Evolutionary conservation across 83 land plant genomes (phyloP).

Genomic region (Diphasiastrum complanatum): DNA sequence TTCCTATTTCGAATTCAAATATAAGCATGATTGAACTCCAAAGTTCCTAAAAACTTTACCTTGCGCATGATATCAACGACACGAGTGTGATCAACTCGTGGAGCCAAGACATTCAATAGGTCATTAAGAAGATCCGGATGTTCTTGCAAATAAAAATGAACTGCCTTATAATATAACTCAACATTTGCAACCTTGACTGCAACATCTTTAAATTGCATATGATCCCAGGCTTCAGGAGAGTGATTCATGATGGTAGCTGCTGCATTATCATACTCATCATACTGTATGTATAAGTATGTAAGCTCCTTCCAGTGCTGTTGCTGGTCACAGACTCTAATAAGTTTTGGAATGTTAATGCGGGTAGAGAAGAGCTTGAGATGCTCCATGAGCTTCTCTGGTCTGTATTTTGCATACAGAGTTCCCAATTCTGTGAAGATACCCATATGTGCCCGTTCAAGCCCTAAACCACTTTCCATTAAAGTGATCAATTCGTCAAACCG

Average conservation of each 20-base stretch:
- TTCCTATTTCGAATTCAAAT: neutral
- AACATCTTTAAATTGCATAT: slow-evolving; percentile 98
- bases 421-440: slow-evolving; percentile 98
- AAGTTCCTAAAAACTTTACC: slow-evolving; percentile 34
- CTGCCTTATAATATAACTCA: slow-evolving; percentile 92
- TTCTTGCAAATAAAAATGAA: slow-evolving; percentile 87
- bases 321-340: slow-evolving; percentile 92
- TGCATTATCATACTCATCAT: slow-evolving; percentile 98
- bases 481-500: slow-evolving; percentile 88
- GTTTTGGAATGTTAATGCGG: slow-evolving; percentile 96
- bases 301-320: slow-evolving; percentile 99
- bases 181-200: slow-evolving; percentile 93
- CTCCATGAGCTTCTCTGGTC: slow-evolving; percentile 97
- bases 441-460: slow-evolving; percentile 98
- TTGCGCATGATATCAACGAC: slow-evolving; percentile 95
- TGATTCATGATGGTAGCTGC: slow-evolving; percentile 95
- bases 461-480: slow-evolving; percentile 96
- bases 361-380: slow-evolving; percentile 90
- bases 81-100: slow-evolving; percentile 86
- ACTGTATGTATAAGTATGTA: slow-evolving; percentile 88
- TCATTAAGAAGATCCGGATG: slow-evolving; percentile 95
- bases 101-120: slow-evolving; percentile 83
- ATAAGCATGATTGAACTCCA: neutral
- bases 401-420: slow-evolving; percentile 84
- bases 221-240: slow-evolving; percentile 99